These are phyloP conservation scores for Aureobasidium sp. DNA, from an alignment of 2,329 filamentous ascomycete genomes.

Conservation along the genomic window DNA sequence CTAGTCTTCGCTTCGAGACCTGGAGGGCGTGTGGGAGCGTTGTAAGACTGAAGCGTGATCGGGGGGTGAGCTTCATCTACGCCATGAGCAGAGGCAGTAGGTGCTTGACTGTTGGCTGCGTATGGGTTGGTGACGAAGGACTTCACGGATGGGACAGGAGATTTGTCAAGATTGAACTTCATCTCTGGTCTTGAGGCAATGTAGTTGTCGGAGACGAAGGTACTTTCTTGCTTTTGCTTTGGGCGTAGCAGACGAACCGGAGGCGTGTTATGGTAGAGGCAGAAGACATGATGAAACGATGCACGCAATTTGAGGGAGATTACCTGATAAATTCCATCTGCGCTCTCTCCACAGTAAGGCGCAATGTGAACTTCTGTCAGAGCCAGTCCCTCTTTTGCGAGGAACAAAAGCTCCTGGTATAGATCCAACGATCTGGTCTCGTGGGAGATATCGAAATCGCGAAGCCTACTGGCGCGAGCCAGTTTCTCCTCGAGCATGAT, in stretches of 20 bases:
- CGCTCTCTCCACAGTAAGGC: slow-evolving; percentile 74
- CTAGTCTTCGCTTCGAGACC: slow-evolving; percentile 37
- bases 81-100: slow-evolving; percentile 31
- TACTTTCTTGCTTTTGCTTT: background rate
- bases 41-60: slow-evolving; percentile 27
- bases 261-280: slow-evolving; percentile 94
- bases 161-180: slow-evolving; percentile 38
- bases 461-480: slow-evolving; percentile 82
- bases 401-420: slow-evolving; percentile 94
- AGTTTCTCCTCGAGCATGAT: slow-evolving; percentile 89
- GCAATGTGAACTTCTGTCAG: slow-evolving; percentile 89
- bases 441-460: slow-evolving; percentile 81
- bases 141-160: slow-evolving; percentile 32
- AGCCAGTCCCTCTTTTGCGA: slow-evolving; percentile 89
- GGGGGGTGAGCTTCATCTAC: slow-evolving; percentile 35
- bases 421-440: slow-evolving; percentile 84
- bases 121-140: slow-evolving; percentile 59
- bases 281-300: slow-evolving; percentile 97
- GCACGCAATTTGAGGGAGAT: slow-evolving; percentile 92
- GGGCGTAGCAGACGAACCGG: slow-evolving; percentile 67
- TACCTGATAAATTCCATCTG: slow-evolving; percentile 84
- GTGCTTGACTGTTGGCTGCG: slow-evolving; percentile 38
- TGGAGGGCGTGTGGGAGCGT: slow-evolving; percentile 44
- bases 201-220: background rate
- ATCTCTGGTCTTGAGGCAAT: background rate